Conservation (phyloP, 73 alveolate species). For the Paramecium pentaurelia region DNA sequence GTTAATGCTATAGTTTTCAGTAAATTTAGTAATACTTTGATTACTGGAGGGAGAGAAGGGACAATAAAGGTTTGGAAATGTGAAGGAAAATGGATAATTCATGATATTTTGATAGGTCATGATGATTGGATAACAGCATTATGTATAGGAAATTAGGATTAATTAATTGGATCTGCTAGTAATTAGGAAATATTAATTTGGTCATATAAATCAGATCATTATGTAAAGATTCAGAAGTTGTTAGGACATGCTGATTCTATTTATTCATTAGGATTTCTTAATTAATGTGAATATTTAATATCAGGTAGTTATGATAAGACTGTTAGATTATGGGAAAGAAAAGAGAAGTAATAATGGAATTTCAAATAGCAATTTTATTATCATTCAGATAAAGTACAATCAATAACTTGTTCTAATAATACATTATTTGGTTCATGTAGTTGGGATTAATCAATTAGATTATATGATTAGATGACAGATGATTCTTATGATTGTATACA, state of each 20-base stretch:
- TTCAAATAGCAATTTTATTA: neutral
- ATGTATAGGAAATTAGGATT: neutral
- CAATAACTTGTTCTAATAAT: neutral
- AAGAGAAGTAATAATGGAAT: neutral
- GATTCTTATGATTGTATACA: conserved; percentile 6
- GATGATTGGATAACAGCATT: conserved; percentile 17
- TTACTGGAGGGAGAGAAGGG: neutral
- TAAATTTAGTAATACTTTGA: neutral
- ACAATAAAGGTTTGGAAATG: neutral
- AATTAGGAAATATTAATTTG: neutral
- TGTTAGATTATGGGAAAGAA: neutral
- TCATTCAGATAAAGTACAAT: neutral
- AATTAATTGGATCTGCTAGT: neutral
- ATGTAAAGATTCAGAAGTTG: neutral
- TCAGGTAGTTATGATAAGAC: conserved; percentile 3
- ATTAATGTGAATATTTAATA: neutral
- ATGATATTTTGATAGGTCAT: neutral
- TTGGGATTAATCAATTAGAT: conserved; percentile 15
- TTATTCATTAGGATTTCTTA: neutral
- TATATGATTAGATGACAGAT: conserved; percentile 8
- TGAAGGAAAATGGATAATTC: neutral
- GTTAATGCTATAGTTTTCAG: neutral
- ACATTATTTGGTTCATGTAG: neutral
- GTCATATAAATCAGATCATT: neutral
- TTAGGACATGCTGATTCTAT: neutral